Conservation (phyloP, 768 basidiomycete species). For the Tulasnella sp. region DNA sequence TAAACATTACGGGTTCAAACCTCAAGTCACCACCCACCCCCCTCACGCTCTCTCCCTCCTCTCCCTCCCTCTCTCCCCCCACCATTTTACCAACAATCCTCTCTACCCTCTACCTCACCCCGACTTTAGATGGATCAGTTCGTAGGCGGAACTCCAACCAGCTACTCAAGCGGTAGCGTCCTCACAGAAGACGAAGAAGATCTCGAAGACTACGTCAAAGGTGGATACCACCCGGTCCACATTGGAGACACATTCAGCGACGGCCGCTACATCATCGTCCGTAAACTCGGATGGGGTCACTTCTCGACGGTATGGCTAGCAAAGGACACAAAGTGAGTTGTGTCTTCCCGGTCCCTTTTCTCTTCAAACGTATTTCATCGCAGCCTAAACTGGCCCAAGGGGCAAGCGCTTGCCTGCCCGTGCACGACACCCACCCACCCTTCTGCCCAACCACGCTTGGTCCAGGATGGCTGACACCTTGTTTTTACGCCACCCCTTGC, state of each 20-base stretch:
- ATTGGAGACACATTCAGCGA: conserved; percentile 43
- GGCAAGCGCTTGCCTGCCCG: background rate
- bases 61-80: background rate
- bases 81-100: background rate
- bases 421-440: background rate
- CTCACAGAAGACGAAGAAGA: conserved; percentile 30
- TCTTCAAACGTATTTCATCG: background rate
- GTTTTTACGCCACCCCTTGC: conserved; percentile 1
- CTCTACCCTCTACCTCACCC: background rate
- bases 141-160: conserved; percentile 15
- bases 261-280: conserved; percentile 43
- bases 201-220: conserved; percentile 40
- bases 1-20: conserved; percentile 9
- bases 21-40: conserved; percentile 6
- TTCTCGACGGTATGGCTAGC: conserved; percentile 38
- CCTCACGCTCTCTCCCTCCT: background rate
- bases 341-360: background rate
- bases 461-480: background rate
- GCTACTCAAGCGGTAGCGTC: conserved; percentile 27
- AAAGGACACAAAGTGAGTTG: conserved; percentile 29
- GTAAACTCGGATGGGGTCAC: conserved; percentile 45
- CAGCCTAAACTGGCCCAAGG: background rate
- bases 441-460: background rate
- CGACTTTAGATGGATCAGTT: conserved; percentile 1
- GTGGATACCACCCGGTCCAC: conserved; percentile 43